Conservation (phyloP, 495 filamentous ascomycete genomes). For the Penicillium lividum region DNA sequence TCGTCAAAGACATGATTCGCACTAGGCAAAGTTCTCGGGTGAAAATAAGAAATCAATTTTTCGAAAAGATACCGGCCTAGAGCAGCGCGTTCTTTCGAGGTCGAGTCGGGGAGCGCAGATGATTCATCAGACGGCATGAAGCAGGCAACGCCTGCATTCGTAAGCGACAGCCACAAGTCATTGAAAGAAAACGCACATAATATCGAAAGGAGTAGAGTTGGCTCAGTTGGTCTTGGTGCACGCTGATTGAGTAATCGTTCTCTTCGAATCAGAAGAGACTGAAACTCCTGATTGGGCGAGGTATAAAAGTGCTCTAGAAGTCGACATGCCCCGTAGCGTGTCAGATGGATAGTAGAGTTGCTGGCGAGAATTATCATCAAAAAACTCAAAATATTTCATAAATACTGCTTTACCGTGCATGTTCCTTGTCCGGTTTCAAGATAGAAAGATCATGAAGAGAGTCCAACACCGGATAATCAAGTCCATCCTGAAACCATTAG, state of each 20-base stretch:
- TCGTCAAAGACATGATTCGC: slow-evolving; percentile 8
- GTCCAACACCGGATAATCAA: slow-evolving; percentile 11
- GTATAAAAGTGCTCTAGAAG: slow-evolving; percentile 11
- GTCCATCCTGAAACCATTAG: not conserved
- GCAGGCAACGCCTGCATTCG: slow-evolving; percentile 8
- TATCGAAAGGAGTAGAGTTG: slow-evolving; percentile 11
- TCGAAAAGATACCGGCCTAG: slow-evolving; percentile 11
- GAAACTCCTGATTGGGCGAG: slow-evolving; percentile 13
- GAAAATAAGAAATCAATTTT: slow-evolving; percentile 5
- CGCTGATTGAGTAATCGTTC: slow-evolving; percentile 9
- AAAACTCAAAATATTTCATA: not conserved
- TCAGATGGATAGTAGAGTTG: slow-evolving; percentile 6
- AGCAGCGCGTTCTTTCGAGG: slow-evolving; percentile 6
- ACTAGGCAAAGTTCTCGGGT: slow-evolving; percentile 4
- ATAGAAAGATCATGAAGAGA: slow-evolving; percentile 10
- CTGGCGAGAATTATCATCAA: not conserved
- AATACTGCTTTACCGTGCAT: not conserved
- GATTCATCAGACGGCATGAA: slow-evolving; percentile 13
- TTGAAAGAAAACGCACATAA: slow-evolving; percentile 1
- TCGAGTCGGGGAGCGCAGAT: slow-evolving; percentile 7
- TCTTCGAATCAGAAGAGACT: slow-evolving; percentile 6
- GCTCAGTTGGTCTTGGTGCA: slow-evolving; percentile 7
- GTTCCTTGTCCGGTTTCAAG: slow-evolving; percentile 9
- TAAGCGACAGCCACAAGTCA: not conserved
- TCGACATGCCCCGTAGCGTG: slow-evolving; percentile 12